These are phyloP conservation scores for Boletus vermiculosoides DNA, from an alignment of 768 basidiomycete species.

Conservation along the genomic window DNA sequence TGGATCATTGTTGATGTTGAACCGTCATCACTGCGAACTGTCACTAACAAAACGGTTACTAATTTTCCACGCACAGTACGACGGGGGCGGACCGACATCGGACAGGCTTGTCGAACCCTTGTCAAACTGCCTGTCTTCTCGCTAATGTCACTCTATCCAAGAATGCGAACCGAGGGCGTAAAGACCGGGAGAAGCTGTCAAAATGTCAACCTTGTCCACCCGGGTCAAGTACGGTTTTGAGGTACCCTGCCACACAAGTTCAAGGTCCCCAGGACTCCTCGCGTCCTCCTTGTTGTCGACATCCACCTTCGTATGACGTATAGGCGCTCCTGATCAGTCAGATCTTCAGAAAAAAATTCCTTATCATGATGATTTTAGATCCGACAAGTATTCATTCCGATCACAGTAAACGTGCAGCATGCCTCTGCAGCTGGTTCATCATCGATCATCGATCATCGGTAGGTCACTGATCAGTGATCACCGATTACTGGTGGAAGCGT, in stretches of 20 bases:
- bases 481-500: not conserved
- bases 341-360: not conserved
- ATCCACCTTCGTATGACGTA: not conserved
- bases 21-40: not conserved
- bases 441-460: not conserved
- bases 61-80: not conserved
- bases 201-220: not conserved
- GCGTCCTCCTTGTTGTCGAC: constrained; percentile 11
- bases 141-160: not conserved
- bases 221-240: not conserved
- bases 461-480: not conserved
- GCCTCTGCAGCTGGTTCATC: not conserved
- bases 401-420: not conserved
- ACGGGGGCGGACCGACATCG: not conserved
- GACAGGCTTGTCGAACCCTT: no score
- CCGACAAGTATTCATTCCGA: not conserved
- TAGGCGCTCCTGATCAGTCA: not conserved
- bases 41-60: not conserved
- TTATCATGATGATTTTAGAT: not conserved
- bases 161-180: not conserved
- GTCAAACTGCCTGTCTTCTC: not conserved
- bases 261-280: not conserved
- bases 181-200: not conserved
- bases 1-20: not conserved
- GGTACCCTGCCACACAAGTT: no score